Evolutionary conservation across 2,329 filamentous ascomycete species (phyloP).

Genomic region (Phialophora verrucosa): DNA sequence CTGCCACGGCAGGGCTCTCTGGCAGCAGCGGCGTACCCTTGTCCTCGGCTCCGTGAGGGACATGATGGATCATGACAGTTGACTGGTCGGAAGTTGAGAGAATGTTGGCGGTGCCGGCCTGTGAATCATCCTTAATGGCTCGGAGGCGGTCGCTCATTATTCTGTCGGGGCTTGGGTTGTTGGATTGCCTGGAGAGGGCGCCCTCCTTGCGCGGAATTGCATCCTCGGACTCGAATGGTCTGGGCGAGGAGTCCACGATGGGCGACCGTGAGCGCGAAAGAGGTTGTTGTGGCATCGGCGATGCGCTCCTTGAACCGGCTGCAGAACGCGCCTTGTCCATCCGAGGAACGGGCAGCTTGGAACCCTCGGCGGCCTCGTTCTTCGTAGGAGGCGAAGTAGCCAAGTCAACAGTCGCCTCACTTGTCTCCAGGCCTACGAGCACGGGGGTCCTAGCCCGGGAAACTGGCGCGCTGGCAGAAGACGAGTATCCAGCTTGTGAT

Average conservation of each 20-base stretch:
- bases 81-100: slow-evolving; percentile 22
- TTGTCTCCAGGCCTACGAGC: slow-evolving; percentile 64
- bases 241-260: neutral
- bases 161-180: slow-evolving; percentile 9
- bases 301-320: slow-evolving; percentile 7
- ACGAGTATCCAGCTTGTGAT: slow-evolving; percentile 22
- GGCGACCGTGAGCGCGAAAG: slow-evolving; percentile 18
- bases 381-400: slow-evolving; percentile 42
- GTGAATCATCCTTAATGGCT: slow-evolving; percentile 22
- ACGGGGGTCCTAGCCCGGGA: slow-evolving; percentile 56
- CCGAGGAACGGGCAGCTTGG: slow-evolving; percentile 11
- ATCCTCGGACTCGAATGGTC: neutral
- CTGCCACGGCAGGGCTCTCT: slow-evolving; percentile 1
- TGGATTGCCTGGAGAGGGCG: neutral
- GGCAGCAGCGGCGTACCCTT: neutral
- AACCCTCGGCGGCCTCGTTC: slow-evolving; percentile 9
- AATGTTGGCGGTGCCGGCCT: slow-evolving; percentile 10
- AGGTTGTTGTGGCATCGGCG: slow-evolving; percentile 15
- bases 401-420: slow-evolving; percentile 60
- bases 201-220: neutral
- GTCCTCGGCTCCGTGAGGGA: neutral
- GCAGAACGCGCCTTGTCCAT: neutral
- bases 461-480: slow-evolving; percentile 32
- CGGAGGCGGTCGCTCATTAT: slow-evolving; percentile 19
- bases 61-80: slow-evolving; percentile 22